Percentiles rank a stretch among this genome's conserved stretches.
Evolutionary conservation across 2,329 filamentous ascomycete genomes (phyloP).

Genomic region (Fusarium nygamai): DNA sequence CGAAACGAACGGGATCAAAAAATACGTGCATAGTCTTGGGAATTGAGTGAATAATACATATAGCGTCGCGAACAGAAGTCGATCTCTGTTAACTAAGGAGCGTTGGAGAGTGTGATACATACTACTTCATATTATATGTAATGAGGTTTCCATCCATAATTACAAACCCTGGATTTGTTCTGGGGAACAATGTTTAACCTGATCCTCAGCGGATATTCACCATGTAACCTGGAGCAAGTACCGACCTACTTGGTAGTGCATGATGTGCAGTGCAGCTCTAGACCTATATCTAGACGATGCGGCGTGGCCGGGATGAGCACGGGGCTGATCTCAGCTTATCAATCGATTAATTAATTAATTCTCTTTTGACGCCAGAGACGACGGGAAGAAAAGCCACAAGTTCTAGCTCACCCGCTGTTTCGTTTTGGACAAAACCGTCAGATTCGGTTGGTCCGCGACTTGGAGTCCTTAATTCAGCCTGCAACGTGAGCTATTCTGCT

Average conservation of each 20-base stretch:
- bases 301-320: constrained; percentile 16
- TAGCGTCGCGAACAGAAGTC: neutral
- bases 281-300: neutral
- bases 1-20: neutral
- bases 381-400: neutral
- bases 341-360: neutral
- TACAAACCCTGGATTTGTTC: neutral
- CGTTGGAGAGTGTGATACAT: neutral
- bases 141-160: neutral
- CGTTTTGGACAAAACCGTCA: constrained; percentile 3
- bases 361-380: neutral
- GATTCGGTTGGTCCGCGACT: constrained; percentile 18
- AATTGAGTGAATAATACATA: neutral
- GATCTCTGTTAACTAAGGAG: neutral
- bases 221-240: neutral
- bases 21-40: neutral
- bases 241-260: neutral
- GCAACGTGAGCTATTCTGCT: constrained; percentile 28
- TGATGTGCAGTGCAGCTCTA: neutral
- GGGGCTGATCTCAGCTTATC: constrained; percentile 4
- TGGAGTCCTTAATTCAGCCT: constrained; percentile 31
- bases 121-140: neutral
- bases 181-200: constrained; percentile 6
- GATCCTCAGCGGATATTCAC: constrained; percentile 5
- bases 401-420: constrained; percentile 4